Evolutionary conservation across 1,284 basidiomycete species (phyloP), one percentile per base, ranked within the genome.

Genomic region (Sutorius eximius): DNA sequence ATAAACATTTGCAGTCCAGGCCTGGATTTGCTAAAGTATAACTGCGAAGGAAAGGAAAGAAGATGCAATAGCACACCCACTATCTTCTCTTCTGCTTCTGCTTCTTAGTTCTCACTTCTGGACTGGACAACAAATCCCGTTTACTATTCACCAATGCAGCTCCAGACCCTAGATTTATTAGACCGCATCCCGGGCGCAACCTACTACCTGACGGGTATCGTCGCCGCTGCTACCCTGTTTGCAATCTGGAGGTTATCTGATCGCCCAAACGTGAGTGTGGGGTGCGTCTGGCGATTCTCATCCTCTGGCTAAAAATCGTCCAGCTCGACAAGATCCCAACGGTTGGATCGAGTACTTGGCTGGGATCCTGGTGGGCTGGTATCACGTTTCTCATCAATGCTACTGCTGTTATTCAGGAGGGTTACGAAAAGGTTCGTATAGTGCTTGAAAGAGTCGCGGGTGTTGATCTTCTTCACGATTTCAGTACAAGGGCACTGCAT

Each of bases 401-500:
- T 5, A 16, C 43, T 9, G 45, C 52, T 13, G 29, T 61, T 18
- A 12, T 68, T 1, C 67, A 60, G 34, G 56, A 69, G 34, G 68
- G 66, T 6, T 71, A 62, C 18, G 55, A 58, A 5, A 62, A 62
- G 34, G 66, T 61, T 13, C 18, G 47, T 55, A 18, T n/a, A 7
- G 9, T 7, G 1, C 36, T 9, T 5, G 11, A 36, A 8, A 33
- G 15, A 6, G 18, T 16, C 9, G 8, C 27, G n/a, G 24, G 33
- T 20, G 20, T 15, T 24, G 2, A 30, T 13, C 11, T 46, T 48
- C 40, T 22, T 29, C 11, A 22, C 27, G 0, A 40, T 38, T 22
- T 16, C 15, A 78, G 77, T 72, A 75, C 57, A 72, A 69, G 7
- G 65, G 68, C 8, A 55, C 58, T 0, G 60, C 69, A 5, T 81